Base-by-base conservation (phyloP, 1,284 basidiomycete species). In the Ceratobasidium sp. region DNA sequence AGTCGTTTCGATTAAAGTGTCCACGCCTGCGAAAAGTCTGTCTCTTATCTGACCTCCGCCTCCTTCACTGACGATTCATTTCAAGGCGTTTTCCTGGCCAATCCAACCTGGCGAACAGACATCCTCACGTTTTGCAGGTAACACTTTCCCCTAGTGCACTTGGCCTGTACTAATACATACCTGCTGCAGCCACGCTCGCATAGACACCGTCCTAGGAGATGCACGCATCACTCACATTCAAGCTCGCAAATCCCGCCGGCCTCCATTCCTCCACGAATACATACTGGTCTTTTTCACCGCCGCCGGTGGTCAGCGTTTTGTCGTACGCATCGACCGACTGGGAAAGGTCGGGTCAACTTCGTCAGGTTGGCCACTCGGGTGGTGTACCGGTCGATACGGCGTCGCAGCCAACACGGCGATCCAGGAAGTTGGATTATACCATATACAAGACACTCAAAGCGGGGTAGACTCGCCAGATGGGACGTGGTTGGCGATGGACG, bases 121-220 rank as follows among this genome's bases (percentile, higher is more conserved):
- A 69, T 69, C 1, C n/a, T 69, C 52, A 56, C 67, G 32, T 69
- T 69, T 43, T 69, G 67, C 40, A 40, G 62, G 62, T 64, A 43
- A 3, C 25, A 4, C 37, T 62, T 8, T 62, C 25, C 5, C 59
- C 25, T 37, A 3, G 11, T 17, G 9, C 17, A 37, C 37, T 34
- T 40, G 37, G 29, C 22, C 32, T 62, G 8, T 19, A 62, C 19
- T n/a, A 25, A 37, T 62, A 56, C 54, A 4, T 4, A 56, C 22
- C 54, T 11, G n/a, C 11, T 8, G 7, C 37, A 69, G 67, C 37
- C 67, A 69, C 8, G 52, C 25, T 25, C 51, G 67, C 3, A 9
- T 69, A 0, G 51, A 54, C 15, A 17, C 67, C 19, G 15, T 54
- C 13, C 40, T 69, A 0, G 52, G 67, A 2, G 22, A 57, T 0